These are phyloP conservation scores for Verticillium nubilum DNA, from an alignment of 2,329 filamentous ascomycete species.

Conservation along the genomic window DNA sequence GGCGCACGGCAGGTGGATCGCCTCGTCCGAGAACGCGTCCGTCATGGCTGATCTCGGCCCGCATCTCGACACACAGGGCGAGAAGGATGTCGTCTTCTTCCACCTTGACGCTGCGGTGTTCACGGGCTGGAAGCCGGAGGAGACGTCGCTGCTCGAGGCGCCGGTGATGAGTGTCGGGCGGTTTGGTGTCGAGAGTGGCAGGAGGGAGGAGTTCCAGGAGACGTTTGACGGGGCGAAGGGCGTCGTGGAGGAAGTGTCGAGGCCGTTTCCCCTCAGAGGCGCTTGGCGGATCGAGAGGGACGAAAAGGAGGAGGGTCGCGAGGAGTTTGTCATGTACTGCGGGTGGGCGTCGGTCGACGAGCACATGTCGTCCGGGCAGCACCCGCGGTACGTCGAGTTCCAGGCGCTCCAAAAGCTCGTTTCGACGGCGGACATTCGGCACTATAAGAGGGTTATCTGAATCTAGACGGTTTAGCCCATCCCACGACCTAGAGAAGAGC, in stretches of 20 bases:
- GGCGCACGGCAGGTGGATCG: conserved; percentile 37
- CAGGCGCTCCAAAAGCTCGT: conserved; percentile 14
- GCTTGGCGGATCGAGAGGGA: conserved; percentile 37
- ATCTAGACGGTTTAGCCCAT: neutral
- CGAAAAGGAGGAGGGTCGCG: conserved; percentile 17
- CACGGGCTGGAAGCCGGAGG: neutral
- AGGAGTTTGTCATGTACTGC: conserved; percentile 34
- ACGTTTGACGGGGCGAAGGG: conserved; percentile 27
- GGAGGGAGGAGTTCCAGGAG: conserved; percentile 25
- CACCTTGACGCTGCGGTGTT: conserved; percentile 32
- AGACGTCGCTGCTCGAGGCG: conserved; percentile 5
- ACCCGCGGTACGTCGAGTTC: conserved; percentile 11
- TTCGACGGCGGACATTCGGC: conserved; percentile 19
- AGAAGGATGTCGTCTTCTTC: conserved; percentile 28
- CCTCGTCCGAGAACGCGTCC: conserved; percentile 31
- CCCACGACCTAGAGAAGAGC: too few species aligned
- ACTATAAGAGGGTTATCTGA: conserved; percentile 25
- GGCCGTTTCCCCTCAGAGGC: conserved; percentile 25
- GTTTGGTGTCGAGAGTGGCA: conserved; percentile 22
- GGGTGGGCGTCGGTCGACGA: conserved; percentile 29
- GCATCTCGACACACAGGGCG: conserved; percentile 25
- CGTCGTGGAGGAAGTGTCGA: conserved; percentile 20
- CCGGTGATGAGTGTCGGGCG: conserved; percentile 31
- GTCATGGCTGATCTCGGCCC: conserved; percentile 25
- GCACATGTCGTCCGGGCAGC: conserved; percentile 11